Conservation (phyloP, 345 rosid genomes). For the Capsella bursapastoris region DNA sequence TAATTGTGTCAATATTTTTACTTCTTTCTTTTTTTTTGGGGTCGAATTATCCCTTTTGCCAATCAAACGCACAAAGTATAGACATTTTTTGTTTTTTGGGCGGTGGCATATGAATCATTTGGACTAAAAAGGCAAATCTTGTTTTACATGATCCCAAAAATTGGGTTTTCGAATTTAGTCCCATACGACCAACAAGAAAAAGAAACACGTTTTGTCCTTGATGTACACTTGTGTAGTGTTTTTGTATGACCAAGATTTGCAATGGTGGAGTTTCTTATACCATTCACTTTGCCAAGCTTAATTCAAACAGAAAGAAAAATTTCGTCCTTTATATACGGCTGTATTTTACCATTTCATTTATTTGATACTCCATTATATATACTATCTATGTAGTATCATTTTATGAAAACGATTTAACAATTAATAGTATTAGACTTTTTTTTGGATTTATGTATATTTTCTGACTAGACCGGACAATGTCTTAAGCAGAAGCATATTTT, state of each 20-base stretch:
- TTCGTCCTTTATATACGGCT: constrained; percentile 7
- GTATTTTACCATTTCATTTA: constrained; percentile 1
- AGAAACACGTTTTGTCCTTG: constrained; percentile 24
- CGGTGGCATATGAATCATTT: constrained; percentile 36
- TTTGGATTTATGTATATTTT: too few relatives aligned
- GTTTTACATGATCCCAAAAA: constrained; percentile 38
- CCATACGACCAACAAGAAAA: background rate
- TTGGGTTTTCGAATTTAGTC: constrained; percentile 1
- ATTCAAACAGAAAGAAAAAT: constrained; percentile 14
- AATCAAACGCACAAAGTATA: constrained; percentile 10
- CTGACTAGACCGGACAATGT: background rate
- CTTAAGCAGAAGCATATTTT: background rate
- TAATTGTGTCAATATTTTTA: background rate
- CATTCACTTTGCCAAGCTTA: constrained; percentile 9
- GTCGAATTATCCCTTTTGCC: background rate
- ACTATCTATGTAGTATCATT: background rate
- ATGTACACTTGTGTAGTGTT: constrained; percentile 36
- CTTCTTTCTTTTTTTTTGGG: too few relatives aligned
- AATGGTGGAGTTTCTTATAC: constrained; percentile 15
- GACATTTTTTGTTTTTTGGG: constrained; percentile 14
- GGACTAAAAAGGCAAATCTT: constrained; percentile 31
- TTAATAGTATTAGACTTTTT: background rate
- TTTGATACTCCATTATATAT: background rate
- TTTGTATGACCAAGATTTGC: constrained; percentile 31
- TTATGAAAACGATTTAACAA: background rate